These are phyloP conservation scores for Thelephora ganbajun DNA, from an alignment of 768 basidiomycete genomes.

Conservation along the genomic window DNA sequence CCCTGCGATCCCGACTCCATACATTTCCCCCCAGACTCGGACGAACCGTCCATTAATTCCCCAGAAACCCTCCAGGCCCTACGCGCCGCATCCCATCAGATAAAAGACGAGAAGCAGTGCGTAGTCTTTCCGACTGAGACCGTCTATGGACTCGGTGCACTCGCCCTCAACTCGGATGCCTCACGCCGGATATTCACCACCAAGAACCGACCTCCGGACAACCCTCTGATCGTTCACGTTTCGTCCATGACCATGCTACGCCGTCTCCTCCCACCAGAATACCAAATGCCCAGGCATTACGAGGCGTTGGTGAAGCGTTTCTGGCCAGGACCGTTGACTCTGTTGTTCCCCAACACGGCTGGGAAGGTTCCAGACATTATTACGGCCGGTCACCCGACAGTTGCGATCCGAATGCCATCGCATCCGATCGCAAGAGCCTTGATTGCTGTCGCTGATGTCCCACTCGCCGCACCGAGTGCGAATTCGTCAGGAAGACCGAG, in stretches of 20 bases:
- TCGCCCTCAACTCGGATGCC: constrained; percentile 54
- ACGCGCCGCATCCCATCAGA: constrained; percentile 37
- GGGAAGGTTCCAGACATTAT: constrained; percentile 54
- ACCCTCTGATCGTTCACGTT: constrained; percentile 95
- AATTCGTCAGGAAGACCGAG: constrained; percentile 92
- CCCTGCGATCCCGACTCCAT: not conserved
- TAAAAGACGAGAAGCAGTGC: constrained; percentile 31
- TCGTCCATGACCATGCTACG: constrained; percentile 74
- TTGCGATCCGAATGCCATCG: constrained; percentile 88
- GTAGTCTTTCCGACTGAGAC: constrained; percentile 97
- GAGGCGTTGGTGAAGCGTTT: constrained; percentile 63
- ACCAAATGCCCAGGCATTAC: constrained; percentile 51
- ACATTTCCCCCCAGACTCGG: constrained; percentile 17
- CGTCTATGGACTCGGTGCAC: constrained; percentile 93
- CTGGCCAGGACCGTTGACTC: constrained; percentile 92
- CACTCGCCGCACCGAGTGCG: constrained; percentile 89
- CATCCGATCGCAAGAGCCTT: constrained; percentile 88
- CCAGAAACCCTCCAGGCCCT: constrained; percentile 39
- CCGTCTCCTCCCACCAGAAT: constrained; percentile 54
- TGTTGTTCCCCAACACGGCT: constrained; percentile 72
- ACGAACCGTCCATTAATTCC: constrained; percentile 34
- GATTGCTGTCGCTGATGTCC: constrained; percentile 58
- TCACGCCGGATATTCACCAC: constrained; percentile 66
- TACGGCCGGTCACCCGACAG: constrained; percentile 66
- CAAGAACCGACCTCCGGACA: constrained; percentile 89